Evolutionary conservation across 768 basidiomycete species (phyloP).

Genomic region (Coprinopsis marcescibilis): DNA sequence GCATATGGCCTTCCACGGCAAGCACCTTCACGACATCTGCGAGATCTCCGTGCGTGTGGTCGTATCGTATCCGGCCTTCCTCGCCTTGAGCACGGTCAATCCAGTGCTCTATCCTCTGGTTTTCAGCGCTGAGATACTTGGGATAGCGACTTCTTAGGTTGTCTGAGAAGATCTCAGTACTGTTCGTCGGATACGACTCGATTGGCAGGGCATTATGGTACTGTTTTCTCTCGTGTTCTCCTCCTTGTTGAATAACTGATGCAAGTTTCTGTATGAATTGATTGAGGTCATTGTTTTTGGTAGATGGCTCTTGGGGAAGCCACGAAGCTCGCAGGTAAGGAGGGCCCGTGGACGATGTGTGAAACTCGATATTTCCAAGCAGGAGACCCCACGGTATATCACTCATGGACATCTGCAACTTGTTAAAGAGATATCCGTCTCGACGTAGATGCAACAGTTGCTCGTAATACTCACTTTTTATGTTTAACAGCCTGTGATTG

Average conservation of each 20-base stretch:
- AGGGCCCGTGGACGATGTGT: constrained; percentile 24
- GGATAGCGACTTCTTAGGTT: constrained; percentile 23
- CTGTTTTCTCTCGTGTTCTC: constrained; percentile 32
- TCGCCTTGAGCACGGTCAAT: constrained; percentile 11
- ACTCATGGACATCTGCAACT: too few species aligned
- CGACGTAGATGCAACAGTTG: too few species aligned
- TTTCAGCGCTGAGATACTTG: constrained; percentile 22
- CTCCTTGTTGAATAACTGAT: constrained; percentile 25
- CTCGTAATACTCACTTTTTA: too few species aligned
- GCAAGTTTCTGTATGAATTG: constrained; percentile 27
- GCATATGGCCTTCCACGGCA: constrained; percentile 27
- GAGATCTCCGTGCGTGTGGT: constrained; percentile 21
- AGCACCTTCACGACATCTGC: constrained; percentile 32
- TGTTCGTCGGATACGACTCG: not conserved
- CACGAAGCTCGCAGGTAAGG: constrained; percentile 18
- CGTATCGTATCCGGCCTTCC: constrained; percentile 11
- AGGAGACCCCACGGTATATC: constrained; percentile 33
- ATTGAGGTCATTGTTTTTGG: constrained; percentile 19
- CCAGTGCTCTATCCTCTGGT: constrained; percentile 30
- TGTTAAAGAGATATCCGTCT: too few species aligned
- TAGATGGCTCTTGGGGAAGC: not conserved
- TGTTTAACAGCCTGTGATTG: too few species aligned
- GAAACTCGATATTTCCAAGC: constrained; percentile 27
- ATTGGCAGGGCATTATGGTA: constrained; percentile 14
- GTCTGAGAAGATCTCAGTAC: constrained; percentile 24